Evolutionary conservation across 805 yeast species (phyloP).

Genomic region (Kluyveromyces starmeri): DNA sequence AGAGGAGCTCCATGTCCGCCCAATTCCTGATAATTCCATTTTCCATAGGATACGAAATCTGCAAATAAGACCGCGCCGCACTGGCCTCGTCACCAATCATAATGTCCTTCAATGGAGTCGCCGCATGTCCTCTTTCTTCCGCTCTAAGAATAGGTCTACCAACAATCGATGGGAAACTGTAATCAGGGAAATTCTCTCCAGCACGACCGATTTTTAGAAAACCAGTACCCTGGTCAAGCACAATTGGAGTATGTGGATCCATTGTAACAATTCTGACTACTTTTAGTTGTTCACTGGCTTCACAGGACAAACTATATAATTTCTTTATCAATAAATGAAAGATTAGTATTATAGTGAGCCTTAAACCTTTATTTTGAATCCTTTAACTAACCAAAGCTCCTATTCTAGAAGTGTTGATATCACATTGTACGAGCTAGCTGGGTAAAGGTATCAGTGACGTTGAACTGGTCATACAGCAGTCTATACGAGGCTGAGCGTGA

Average conservation of each 20-base stretch:
- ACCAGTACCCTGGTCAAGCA: conserved; percentile 98
- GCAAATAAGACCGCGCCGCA: conserved; percentile 79
- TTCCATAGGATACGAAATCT: conserved; percentile 97
- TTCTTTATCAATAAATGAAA: no score
- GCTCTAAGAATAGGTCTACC: conserved; percentile 97
- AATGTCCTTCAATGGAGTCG: conserved; percentile 76
- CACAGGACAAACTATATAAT: no score
- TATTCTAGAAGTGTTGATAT: no score
- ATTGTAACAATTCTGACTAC: neutral
- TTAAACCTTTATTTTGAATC: no score
- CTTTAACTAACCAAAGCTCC: no score
- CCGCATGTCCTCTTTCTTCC: conserved; percentile 67
- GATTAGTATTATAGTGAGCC: no score
- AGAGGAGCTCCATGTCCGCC: conserved; percentile 97
- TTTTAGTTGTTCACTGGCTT: no score
- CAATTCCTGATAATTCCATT: conserved; percentile 95
- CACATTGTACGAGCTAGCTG: no score
- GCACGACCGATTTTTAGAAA: conserved; percentile 96
- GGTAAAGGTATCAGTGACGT: no score
- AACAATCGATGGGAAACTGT: conserved; percentile 93
- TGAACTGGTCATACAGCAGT: no score
- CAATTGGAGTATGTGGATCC: conserved; percentile 27
- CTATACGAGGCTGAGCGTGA: no score
- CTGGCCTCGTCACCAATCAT: conserved; percentile 98
- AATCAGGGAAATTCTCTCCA: conserved; percentile 94